Percentiles rank a stretch among this genome's conserved stretches.
Evolutionary conservation across 179 eudicot genomes (phyloP).

Genomic region (Pouteria campechiana): DNA sequence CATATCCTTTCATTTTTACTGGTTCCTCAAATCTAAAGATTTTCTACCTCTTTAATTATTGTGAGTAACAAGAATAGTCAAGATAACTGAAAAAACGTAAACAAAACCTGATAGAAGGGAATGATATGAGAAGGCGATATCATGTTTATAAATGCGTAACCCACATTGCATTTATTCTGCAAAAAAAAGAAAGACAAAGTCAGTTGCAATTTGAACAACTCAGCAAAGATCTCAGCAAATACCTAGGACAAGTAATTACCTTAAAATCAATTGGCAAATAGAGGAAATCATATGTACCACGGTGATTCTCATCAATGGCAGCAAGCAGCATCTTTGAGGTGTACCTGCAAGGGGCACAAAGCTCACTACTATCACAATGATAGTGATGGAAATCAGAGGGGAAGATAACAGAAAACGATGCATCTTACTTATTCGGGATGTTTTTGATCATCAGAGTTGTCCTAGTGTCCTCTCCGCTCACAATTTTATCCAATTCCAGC

Average conservation of each 20-base stretch:
- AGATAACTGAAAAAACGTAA: neutral
- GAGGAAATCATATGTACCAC: constrained; percentile 75
- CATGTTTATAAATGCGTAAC: constrained; percentile 96
- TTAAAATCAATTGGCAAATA: constrained; percentile 93
- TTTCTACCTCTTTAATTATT: too few relatives aligned
- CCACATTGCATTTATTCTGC: constrained; percentile 98
- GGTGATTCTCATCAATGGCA: constrained; percentile 77
- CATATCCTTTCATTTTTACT: too few relatives aligned
- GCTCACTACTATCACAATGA: neutral
- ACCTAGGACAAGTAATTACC: constrained; percentile 25
- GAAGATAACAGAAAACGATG: neutral
- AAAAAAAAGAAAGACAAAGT: constrained; percentile 4
- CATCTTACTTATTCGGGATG: constrained; percentile 77
- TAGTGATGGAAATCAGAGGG: neutral
- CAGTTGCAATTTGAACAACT: constrained; percentile 10
- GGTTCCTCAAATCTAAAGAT: too few relatives aligned
- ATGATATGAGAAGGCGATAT: constrained; percentile 64
- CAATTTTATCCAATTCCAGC: constrained; percentile 71
- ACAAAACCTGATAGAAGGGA: constrained; percentile 64
- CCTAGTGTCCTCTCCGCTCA: constrained; percentile 68
- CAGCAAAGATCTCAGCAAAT: neutral
- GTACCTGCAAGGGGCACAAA: constrained; percentile 44
- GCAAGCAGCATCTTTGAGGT: constrained; percentile 88
- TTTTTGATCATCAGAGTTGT: constrained; percentile 94
- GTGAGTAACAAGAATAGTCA: neutral